Percentiles rank a stretch among this genome's conserved stretches.
Evolutionary conservation across 495 filamentous ascomycete species (phyloP).

Genomic region (Penicillium dipodomyicola): DNA sequence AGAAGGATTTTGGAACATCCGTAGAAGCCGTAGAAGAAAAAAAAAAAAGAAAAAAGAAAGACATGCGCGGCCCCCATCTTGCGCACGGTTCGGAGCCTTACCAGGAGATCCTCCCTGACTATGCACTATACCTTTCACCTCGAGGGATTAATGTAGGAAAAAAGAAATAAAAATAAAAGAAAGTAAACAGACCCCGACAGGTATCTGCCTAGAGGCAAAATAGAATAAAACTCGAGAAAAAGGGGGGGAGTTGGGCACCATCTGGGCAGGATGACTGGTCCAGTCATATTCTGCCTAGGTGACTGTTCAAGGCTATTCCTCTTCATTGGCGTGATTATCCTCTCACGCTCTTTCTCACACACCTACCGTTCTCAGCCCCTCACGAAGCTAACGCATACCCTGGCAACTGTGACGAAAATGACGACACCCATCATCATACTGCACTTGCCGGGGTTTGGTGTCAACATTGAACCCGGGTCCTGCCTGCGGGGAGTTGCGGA

Average conservation of each 20-base stretch:
- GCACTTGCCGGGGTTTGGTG: conserved; percentile 8
- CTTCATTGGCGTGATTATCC: conserved; percentile 18
- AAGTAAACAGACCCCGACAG: neutral
- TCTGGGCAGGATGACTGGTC: neutral
- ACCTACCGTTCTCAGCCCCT: neutral
- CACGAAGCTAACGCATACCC: neutral
- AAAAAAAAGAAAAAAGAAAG: conserved; percentile 8
- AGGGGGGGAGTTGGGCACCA: conserved; percentile 9
- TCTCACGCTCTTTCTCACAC: neutral
- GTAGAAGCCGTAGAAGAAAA: conserved; percentile 23
- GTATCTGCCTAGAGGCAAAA: neutral
- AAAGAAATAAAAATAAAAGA: neutral
- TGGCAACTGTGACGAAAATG: conserved; percentile 14
- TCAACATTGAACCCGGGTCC: conserved; percentile 11
- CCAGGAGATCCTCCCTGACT: conserved; percentile 5
- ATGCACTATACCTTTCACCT: conserved; percentile 11
- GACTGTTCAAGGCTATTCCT: neutral
- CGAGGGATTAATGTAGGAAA: neutral
- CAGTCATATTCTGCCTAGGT: conserved; percentile 1
- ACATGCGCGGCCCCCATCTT: conserved; percentile 18
- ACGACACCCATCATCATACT: conserved; percentile 4
- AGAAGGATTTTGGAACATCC: conserved; percentile 37
- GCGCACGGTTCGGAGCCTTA: conserved; percentile 19
- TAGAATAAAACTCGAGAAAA: neutral
- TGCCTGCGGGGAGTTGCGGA: conserved; percentile 18